These are phyloP conservation scores for Ceratobasidium sp. DNA, from an alignment of 1,284 basidiomycete genomes.

Conservation along the genomic window DNA sequence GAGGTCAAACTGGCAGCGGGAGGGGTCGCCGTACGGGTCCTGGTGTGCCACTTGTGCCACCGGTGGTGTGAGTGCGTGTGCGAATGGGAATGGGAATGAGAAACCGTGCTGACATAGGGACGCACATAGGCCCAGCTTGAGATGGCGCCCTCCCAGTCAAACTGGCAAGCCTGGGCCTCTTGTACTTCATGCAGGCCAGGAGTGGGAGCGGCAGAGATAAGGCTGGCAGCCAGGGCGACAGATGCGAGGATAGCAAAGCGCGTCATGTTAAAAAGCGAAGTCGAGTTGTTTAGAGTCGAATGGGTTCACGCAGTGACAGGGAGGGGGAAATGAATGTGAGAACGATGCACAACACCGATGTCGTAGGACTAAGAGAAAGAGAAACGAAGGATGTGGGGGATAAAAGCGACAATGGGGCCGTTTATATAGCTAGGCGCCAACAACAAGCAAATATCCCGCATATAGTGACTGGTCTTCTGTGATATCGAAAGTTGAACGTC, in stretches of 20 bases:
- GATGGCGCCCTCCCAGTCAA: slow-evolving; percentile 4
- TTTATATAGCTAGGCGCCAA: slow-evolving; percentile 26
- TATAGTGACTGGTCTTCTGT: slow-evolving; percentile 7
- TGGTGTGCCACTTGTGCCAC: slow-evolving; percentile 23
- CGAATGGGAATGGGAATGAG: background rate
- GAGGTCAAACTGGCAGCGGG: background rate
- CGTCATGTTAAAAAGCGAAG: slow-evolving; percentile 10
- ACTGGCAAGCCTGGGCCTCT: background rate
- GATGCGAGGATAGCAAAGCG: slow-evolving; percentile 29
- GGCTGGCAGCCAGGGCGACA: slow-evolving; percentile 8
- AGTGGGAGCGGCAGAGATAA: slow-evolving; percentile 13
- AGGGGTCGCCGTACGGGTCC: slow-evolving; percentile 11
- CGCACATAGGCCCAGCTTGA: slow-evolving; percentile 21
- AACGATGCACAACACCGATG: slow-evolving; percentile 3
- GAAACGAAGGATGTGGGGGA: slow-evolving; percentile 31
- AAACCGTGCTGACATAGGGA: slow-evolving; percentile 30
- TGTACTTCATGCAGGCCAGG: background rate
- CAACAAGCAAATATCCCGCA: slow-evolving; percentile 12
- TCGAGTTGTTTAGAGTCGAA: slow-evolving; percentile 13
- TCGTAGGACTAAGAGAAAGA: slow-evolving; percentile 12
- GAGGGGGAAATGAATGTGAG: slow-evolving; percentile 36
- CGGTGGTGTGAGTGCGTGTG: slow-evolving; percentile 33
- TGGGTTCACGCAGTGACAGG: slow-evolving; percentile 16
- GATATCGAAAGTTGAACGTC: slow-evolving; percentile 8
- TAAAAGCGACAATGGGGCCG: background rate